Evolutionary conservation across 352 stramenopile genomes (phyloP).

Genomic region (Globisporangium spinosum): DNA sequence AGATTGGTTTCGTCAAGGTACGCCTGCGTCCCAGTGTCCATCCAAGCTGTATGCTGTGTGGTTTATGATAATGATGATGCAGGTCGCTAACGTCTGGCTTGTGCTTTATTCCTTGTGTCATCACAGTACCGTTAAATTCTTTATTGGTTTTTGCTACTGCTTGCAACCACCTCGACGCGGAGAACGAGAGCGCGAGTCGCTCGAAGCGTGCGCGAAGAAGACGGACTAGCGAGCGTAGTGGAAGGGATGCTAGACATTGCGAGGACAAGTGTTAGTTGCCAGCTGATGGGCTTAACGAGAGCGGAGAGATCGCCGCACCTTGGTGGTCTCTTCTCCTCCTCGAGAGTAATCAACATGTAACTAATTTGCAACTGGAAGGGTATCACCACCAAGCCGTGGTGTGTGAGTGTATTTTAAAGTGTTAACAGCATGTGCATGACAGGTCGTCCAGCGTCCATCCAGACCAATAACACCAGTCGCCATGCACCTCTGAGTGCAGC

Average conservation of each 20-base stretch:
- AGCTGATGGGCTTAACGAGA: conserved; percentile 27
- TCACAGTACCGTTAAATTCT: conserved; percentile 64
- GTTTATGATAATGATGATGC: not conserved
- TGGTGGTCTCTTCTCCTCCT: conserved; percentile 12
- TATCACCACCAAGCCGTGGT: not conserved
- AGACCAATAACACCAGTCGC: not conserved
- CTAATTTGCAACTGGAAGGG: conserved; percentile 34
- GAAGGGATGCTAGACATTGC: conserved; percentile 53
- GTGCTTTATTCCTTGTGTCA: conserved; percentile 16
- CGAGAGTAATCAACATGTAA: conserved; percentile 50
- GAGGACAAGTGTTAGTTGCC: conserved; percentile 39
- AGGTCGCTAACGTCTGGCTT: not conserved
- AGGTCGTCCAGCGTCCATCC: not conserved
- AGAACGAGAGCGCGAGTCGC: conserved; percentile 1
- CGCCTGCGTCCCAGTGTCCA: not conserved
- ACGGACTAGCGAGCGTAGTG: conserved; percentile 19
- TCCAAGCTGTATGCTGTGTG: not conserved
- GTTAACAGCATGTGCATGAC: not conserved
- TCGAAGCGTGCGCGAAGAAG: not conserved
- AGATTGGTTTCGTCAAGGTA: conserved; percentile 96
- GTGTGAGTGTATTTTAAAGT: not conserved
- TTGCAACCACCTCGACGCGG: conserved; percentile 6
- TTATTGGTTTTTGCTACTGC: conserved; percentile 38
- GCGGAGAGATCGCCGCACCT: conserved; percentile 19
- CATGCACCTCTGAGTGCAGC: not conserved